phyloP scores from a whole-genome alignment of 1,284 basidiomycete species.

The Naganishia albida region DNA sequence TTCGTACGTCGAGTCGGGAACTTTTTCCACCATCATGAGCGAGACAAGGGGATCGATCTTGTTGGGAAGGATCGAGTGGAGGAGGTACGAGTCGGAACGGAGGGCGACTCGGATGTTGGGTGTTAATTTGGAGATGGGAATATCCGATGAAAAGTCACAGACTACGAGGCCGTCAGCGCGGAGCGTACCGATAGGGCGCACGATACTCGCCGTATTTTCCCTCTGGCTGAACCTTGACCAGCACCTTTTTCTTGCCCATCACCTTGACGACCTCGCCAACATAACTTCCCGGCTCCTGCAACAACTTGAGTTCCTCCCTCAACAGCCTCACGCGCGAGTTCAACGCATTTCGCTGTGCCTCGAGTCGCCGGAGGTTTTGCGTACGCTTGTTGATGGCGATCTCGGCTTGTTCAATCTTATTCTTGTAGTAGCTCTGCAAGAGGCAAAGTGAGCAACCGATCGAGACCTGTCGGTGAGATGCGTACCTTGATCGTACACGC shows the following conservation, averaged over 20 bases:
- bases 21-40: conserved; percentile 99
- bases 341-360: conserved; percentile 93
- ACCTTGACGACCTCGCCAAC: conserved; percentile 98
- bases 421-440: conserved; percentile 80
- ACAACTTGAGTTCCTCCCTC: conserved; percentile 87
- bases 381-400: conserved; percentile 76
- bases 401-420: conserved; percentile 91
- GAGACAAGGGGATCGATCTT: conserved; percentile 94
- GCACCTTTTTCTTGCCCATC: conserved; percentile 98
- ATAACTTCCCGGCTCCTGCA: conserved; percentile 96
- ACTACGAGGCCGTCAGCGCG: conserved; percentile 58
- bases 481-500: conserved; percentile 27
- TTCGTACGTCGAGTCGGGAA: conserved; percentile 97
- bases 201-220: conserved; percentile 83
- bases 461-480: background rate
- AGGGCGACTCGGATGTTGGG: conserved; percentile 90
- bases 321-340: conserved; percentile 89
- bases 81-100: conserved; percentile 91
- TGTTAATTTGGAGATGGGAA: conserved; percentile 77
- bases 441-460: background rate
- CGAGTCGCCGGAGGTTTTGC: conserved; percentile 90
- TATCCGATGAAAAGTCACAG: conserved; percentile 88
- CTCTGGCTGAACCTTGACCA: conserved; percentile 98
- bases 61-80: conserved; percentile 91
- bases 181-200: background rate